A percentile compares a stretch with the other conserved stretches of the same genome.
Evolutionary conservation across 2,329 filamentous ascomycete species (phyloP).

Genomic region (Pyricularia pennisetigena): DNA sequence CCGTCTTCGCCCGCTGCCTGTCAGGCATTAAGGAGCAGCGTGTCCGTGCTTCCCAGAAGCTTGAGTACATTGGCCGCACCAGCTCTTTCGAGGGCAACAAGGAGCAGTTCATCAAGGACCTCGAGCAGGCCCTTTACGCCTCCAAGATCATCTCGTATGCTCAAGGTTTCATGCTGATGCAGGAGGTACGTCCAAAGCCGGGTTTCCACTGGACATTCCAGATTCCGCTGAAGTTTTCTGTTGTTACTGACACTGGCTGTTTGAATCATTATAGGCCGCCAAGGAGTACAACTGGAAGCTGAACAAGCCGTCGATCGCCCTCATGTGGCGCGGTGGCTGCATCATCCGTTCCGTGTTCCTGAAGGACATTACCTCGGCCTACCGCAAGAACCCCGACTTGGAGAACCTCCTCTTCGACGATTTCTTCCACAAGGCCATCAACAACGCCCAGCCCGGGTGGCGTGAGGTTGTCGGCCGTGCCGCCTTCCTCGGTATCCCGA

Average conservation of each 20-base stretch:
- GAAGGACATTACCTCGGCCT: slow-evolving; percentile 97
- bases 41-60: slow-evolving; percentile 66
- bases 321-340: slow-evolving; percentile 99
- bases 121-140: slow-evolving; percentile 97
- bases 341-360: slow-evolving; percentile 99
- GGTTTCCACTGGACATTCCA: too few relatives aligned
- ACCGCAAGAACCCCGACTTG: slow-evolving; percentile 87
- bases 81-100: slow-evolving; percentile 83
- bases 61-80: slow-evolving; percentile 62
- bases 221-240: background rate
- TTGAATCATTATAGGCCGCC: slow-evolving; percentile 54
- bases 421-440: slow-evolving; percentile 99
- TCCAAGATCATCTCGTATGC: slow-evolving; percentile 99
- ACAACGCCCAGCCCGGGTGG: slow-evolving; percentile 91
- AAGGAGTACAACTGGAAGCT: slow-evolving; percentile 97
- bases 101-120: slow-evolving; percentile 87
- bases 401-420: slow-evolving; percentile 98
- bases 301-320: slow-evolving; percentile 98
- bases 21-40: slow-evolving; percentile 93
- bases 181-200: slow-evolving; percentile 57
- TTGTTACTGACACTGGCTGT: slow-evolving; percentile 14
- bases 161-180: slow-evolving; percentile 99
- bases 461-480: slow-evolving; percentile 85
- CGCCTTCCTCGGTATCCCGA: slow-evolving; percentile 89
- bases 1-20: slow-evolving; percentile 90